Evolutionary conservation across 225 moss, liverwort and hornwort genomes (phyloP).

Genomic region (Physcomitrellopsis africana): DNA sequence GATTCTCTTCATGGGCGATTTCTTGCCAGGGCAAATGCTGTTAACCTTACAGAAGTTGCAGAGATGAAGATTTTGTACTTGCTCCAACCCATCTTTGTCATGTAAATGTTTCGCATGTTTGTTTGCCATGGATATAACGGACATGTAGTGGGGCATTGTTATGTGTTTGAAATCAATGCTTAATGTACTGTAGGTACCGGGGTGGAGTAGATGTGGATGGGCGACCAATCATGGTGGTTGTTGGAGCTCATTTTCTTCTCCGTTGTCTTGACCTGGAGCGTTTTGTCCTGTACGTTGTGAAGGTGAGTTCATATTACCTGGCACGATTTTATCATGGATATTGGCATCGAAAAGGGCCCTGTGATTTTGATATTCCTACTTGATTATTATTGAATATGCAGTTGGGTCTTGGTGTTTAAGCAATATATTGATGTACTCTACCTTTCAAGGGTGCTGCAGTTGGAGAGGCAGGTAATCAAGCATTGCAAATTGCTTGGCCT

Average conservation of each 20-base stretch:
- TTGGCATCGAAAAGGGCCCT: not conserved
- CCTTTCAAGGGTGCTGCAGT: constrained; percentile 9
- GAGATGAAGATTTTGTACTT: constrained; percentile 98
- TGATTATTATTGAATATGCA: not conserved
- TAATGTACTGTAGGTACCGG: constrained; percentile 62
- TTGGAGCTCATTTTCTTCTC: constrained; percentile 91
- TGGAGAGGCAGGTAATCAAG: constrained; percentile 4
- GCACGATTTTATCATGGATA: constrained; percentile 6
- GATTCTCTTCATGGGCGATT: constrained; percentile 96
- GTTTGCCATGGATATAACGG: constrained; percentile 1
- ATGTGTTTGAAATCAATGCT: constrained; percentile 18
- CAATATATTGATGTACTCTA: not conserved
- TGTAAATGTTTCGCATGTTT: not conserved
- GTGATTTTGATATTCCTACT: not conserved
- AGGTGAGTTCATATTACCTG: constrained; percentile 47
- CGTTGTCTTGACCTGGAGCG: constrained; percentile 93
- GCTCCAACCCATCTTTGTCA: constrained; percentile 11
- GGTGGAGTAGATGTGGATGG: constrained; percentile 90
- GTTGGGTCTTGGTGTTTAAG: not conserved
- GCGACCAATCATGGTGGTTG: constrained; percentile 83
- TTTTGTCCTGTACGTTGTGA: constrained; percentile 85
- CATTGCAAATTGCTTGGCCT: constrained; percentile 10
- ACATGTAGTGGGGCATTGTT: not conserved
- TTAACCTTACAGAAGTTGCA: constrained; percentile 93
- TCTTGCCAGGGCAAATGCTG: constrained; percentile 93